Evolutionary conservation across 2,329 filamentous ascomycete genomes (phyloP).

Genomic region (Penicillium sp.): DNA sequence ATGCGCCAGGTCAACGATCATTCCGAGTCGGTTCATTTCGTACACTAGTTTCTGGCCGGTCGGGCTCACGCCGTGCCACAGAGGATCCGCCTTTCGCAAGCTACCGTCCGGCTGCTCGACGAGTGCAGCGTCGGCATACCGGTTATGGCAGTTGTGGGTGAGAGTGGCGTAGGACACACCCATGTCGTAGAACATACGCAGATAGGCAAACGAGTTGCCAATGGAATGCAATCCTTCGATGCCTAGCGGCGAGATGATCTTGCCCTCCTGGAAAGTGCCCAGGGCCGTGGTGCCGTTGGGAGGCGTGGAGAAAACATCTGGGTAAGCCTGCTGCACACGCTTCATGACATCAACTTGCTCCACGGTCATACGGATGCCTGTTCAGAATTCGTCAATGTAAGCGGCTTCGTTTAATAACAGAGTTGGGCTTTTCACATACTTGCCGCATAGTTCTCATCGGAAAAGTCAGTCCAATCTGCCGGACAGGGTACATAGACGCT

Average conservation of each 20-base stretch:
- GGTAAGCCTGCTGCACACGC: constrained; percentile 32
- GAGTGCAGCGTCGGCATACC: constrained; percentile 78
- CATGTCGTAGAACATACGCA: constrained; percentile 69
- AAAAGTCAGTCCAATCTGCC: constrained; percentile 64
- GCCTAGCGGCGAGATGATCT: constrained; percentile 70
- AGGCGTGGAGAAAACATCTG: constrained; percentile 50
- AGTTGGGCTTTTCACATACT: constrained; percentile 43
- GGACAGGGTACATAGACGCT: constrained; percentile 79
- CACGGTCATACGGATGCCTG: constrained; percentile 32
- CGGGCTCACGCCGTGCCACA: constrained; percentile 62
- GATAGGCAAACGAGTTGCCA: constrained; percentile 63
- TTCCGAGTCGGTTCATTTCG: constrained; percentile 92
- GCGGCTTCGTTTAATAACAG: constrained; percentile 21
- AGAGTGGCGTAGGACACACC: constrained; percentile 85
- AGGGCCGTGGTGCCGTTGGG: constrained; percentile 58
- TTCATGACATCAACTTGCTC: constrained; percentile 37
- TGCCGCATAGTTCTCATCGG: constrained; percentile 63
- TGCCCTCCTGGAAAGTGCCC: constrained; percentile 54
- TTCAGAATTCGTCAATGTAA: not conserved
- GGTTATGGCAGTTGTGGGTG: constrained; percentile 91
- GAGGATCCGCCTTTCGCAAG: constrained; percentile 36
- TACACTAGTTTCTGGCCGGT: constrained; percentile 63
- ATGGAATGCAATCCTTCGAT: constrained; percentile 92
- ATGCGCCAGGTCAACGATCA: constrained; percentile 89
- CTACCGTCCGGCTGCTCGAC: constrained; percentile 32